Evolutionary conservation across 2,329 filamentous ascomycete genomes (phyloP).

Genomic region (Grosmannia clavigera): DNA sequence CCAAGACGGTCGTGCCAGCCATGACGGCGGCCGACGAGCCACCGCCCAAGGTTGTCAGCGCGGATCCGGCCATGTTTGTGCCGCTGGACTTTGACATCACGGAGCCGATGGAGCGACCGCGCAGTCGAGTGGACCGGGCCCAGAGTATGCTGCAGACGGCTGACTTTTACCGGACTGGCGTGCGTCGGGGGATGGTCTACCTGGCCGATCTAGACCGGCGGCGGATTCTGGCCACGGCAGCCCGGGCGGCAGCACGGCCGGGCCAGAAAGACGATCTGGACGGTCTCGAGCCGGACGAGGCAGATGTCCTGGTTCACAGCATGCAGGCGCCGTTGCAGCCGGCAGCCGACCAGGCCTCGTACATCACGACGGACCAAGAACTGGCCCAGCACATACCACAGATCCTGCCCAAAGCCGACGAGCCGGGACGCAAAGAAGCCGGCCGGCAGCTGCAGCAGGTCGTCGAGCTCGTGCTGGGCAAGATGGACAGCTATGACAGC

Average conservation of each 20-base stretch:
- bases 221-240: constrained; percentile 15
- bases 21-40: neutral
- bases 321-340: constrained; percentile 15
- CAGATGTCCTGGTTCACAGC: constrained; percentile 16
- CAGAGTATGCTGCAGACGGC: constrained; percentile 18
- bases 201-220: constrained; percentile 22
- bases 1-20: neutral
- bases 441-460: constrained; percentile 12
- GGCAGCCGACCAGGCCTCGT: constrained; percentile 8
- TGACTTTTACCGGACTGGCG: constrained; percentile 18
- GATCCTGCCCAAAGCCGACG: constrained; percentile 1
- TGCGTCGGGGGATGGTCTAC: constrained; percentile 20
- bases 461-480: constrained; percentile 10
- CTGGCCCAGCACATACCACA: constrained; percentile 6
- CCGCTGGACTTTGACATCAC: constrained; percentile 20
- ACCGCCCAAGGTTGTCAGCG: constrained; percentile 15
- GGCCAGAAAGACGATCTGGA: neutral
- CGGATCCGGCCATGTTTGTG: constrained; percentile 21
- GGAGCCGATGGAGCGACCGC: constrained; percentile 15
- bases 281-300: constrained; percentile 6
- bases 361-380: constrained; percentile 12
- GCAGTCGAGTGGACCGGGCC: constrained; percentile 17
- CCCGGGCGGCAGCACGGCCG: neutral
- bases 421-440: constrained; percentile 3
- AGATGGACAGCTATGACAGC: constrained; percentile 13